Evolutionary conservation across 164 flowering plant genomes (phyloP).

Genomic region (Houttuynia cordata): DNA sequence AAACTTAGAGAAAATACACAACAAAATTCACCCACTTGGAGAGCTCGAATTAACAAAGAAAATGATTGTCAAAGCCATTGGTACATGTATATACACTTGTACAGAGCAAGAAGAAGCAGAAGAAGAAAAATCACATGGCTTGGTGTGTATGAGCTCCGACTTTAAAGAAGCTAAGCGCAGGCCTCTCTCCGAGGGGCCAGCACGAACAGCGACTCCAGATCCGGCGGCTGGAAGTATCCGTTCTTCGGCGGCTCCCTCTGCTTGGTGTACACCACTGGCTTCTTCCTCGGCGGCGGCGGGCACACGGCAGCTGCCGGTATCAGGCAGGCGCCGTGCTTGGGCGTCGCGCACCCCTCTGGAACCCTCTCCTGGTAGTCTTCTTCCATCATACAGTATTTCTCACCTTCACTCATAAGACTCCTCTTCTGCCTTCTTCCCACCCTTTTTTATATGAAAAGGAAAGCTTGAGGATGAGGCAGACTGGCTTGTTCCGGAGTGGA

Average conservation of each 20-base stretch:
- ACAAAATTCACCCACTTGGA: too few relatives aligned
- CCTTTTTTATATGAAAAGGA: too few relatives aligned
- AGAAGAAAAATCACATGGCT: too few relatives aligned
- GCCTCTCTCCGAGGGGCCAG: slow-evolving; percentile 4
- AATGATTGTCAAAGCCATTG: too few relatives aligned
- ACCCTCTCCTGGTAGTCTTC: not conserved
- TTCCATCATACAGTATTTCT: too few relatives aligned
- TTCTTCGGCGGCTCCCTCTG: slow-evolving; percentile 30
- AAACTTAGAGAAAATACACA: too few relatives aligned
- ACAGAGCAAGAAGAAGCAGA: too few relatives aligned
- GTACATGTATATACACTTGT: too few relatives aligned
- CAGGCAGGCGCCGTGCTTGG: slow-evolving; percentile 19
- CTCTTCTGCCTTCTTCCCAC: not conserved
- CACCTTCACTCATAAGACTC: not conserved
- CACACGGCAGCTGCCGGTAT: slow-evolving; percentile 25
- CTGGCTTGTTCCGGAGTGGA: too few relatives aligned
- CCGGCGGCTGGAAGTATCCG: slow-evolving; percentile 48
- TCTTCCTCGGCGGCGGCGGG: slow-evolving; percentile 40
- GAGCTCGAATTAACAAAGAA: too few relatives aligned
- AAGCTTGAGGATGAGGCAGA: too few relatives aligned
- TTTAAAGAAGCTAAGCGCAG: not conserved
- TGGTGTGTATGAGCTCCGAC: not conserved
- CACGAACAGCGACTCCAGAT: slow-evolving; percentile 36
- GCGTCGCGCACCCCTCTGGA: slow-evolving; percentile 35
- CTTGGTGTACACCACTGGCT: slow-evolving; percentile 10